These are phyloP conservation scores for Mycena kentingensis DNA, from an alignment of 768 basidiomycete species.

Conservation along the genomic window DNA sequence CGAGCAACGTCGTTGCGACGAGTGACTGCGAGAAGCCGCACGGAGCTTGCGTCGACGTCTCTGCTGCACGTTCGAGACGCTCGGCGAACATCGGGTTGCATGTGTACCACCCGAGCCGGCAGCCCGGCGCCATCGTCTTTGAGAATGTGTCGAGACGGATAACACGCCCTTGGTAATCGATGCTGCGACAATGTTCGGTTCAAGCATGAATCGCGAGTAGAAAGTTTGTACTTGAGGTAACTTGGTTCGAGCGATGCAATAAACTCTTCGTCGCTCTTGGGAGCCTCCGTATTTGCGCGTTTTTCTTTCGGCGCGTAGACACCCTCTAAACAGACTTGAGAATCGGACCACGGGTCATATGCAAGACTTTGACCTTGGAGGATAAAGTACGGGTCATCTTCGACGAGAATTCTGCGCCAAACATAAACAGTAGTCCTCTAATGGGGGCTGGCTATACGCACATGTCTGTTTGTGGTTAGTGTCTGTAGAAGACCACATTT, in stretches of 20 bases:
- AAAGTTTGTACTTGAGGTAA: slow-evolving; percentile 49
- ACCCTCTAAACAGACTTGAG: slow-evolving; percentile 32
- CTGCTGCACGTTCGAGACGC: slow-evolving; percentile 66
- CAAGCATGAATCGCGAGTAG: not conserved
- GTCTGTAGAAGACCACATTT: no score
- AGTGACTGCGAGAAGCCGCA: slow-evolving; percentile 65
- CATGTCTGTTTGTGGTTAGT: no score
- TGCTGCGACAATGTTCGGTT: slow-evolving; percentile 30
- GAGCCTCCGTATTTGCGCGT: slow-evolving; percentile 22
- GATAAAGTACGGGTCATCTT: slow-evolving; percentile 85
- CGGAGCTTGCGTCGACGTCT: slow-evolving; percentile 69
- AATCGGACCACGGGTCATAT: not conserved
- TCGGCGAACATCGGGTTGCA: slow-evolving; percentile 77
- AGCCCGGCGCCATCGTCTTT: slow-evolving; percentile 81
- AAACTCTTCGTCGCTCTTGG: slow-evolving; percentile 40
- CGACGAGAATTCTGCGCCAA: slow-evolving; percentile 65
- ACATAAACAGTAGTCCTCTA: no score
- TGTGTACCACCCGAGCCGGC: slow-evolving; percentile 79
- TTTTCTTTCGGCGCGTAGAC: slow-evolving; percentile 49
- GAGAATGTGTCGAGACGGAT: slow-evolving; percentile 82
- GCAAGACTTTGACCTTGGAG: slow-evolving; percentile 42
- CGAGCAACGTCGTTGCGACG: slow-evolving; percentile 57
- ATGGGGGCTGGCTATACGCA: no score
- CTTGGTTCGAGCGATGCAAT: slow-evolving; percentile 60
- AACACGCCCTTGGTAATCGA: slow-evolving; percentile 82